Percentiles rank a stretch among this genome's conserved stretches.
Evolutionary conservation across 352 stramenopile genomes (phyloP).

Genomic region (Pythium inflatum): DNA sequence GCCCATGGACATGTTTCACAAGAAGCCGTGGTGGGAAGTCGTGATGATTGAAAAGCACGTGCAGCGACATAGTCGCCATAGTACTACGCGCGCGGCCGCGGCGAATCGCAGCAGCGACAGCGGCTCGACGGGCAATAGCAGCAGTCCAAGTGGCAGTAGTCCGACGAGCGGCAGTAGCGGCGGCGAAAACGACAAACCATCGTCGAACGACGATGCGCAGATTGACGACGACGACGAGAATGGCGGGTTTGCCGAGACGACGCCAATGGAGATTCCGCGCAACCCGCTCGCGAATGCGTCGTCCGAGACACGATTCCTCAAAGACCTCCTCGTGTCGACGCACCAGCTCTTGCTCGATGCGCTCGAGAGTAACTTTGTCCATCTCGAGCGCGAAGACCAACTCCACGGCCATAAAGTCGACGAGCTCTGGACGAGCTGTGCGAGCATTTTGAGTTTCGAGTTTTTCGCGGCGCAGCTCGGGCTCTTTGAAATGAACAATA

Average conservation of each 20-base stretch:
- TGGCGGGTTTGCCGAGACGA: conserved; percentile 24
- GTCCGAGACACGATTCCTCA: conserved; percentile 47
- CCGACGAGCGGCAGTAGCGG: conserved; percentile 35
- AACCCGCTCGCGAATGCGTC: conserved; percentile 19
- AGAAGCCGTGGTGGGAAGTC: conserved; percentile 91
- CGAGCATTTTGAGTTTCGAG: conserved; percentile 75
- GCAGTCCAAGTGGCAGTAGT: too few relatives aligned
- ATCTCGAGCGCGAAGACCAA: conserved; percentile 64
- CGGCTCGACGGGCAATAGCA: conserved; percentile 28
- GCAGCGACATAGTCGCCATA: conserved; percentile 36
- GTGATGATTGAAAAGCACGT: conserved; percentile 67
- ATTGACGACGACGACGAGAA: conserved; percentile 3
- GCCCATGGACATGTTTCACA: conserved; percentile 90
- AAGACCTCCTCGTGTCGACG: conserved; percentile 64
- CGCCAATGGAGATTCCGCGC: conserved; percentile 14
- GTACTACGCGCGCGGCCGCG: neutral
- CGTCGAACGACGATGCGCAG: neutral
- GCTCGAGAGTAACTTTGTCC: conserved; percentile 70
- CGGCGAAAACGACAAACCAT: neutral
- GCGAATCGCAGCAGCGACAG: conserved; percentile 1
- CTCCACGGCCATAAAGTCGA: conserved; percentile 57
- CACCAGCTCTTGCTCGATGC: conserved; percentile 68
- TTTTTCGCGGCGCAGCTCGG: conserved; percentile 92
- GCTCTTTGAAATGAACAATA: conserved; percentile 97
- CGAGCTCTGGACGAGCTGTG: conserved; percentile 64